Evolutionary conservation across 2,329 filamentous ascomycete genomes (phyloP).

Genomic region (Thyridium curvatum): DNA sequence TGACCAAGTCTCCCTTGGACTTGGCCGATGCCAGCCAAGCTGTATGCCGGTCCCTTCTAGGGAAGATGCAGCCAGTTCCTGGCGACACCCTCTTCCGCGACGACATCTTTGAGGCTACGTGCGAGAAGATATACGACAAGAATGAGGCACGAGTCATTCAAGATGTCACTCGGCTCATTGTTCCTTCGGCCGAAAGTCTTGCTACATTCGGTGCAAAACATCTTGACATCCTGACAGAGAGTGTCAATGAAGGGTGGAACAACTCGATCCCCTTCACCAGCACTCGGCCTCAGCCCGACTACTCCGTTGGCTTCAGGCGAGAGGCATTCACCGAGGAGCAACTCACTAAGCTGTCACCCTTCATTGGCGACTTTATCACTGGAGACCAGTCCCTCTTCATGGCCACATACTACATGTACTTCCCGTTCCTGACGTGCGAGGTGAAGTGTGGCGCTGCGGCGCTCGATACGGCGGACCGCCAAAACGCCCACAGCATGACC

Average conservation of each 20-base stretch:
- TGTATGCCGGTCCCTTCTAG: constrained; percentile 21
- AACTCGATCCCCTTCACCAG: constrained; percentile 27
- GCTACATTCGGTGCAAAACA: constrained; percentile 16
- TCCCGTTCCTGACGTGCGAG: constrained; percentile 42
- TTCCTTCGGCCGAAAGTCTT: constrained; percentile 30
- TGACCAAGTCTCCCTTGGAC: constrained; percentile 17
- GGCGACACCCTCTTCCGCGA: constrained; percentile 35
- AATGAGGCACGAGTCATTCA: constrained; percentile 31
- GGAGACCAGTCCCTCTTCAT: constrained; percentile 33
- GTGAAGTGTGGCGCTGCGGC: constrained; percentile 33
- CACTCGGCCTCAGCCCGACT: constrained; percentile 35
- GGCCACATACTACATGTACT: constrained; percentile 38
- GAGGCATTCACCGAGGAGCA: constrained; percentile 35
- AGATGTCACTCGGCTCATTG: constrained; percentile 28
- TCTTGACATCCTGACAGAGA: constrained; percentile 27
- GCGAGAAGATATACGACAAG: constrained; percentile 18
- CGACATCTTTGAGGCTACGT: constrained; percentile 27
- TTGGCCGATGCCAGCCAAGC: constrained; percentile 23
- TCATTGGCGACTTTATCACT: constrained; percentile 22
- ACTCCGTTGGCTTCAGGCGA: constrained; percentile 31
- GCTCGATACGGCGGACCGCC: constrained; percentile 29
- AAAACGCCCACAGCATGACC: constrained; percentile 34
- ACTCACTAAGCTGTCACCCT: constrained; percentile 30
- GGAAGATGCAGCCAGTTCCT: constrained; percentile 17
- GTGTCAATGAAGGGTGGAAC: constrained; percentile 34